Percentiles rank a stretch among this genome's conserved stretches.
Conservation (phyloP, 768 basidiomycete genomes). For the Psilocybe cyanescens region DNA sequence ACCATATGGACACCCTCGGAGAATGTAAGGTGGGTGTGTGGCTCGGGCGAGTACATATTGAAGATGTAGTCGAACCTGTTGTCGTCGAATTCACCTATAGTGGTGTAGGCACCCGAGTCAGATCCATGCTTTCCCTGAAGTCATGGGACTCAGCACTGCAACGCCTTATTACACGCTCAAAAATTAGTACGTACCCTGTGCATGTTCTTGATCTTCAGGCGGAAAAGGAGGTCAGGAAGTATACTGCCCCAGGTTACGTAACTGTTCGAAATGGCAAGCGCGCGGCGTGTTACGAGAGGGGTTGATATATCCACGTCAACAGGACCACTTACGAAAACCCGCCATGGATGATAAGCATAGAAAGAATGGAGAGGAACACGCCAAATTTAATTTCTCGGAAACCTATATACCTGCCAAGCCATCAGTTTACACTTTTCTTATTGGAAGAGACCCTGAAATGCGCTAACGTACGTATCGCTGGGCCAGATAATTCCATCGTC, state of each 20-base stretch:
- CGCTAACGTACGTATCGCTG: conserved; percentile 41
- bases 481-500: conserved; percentile 51
- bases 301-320: neutral
- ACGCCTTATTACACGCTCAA: neutral
- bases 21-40: conserved; percentile 43
- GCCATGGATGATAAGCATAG: conserved; percentile 40
- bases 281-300: neutral
- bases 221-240: conserved; percentile 48
- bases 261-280: conserved; percentile 17
- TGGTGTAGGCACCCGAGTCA: conserved; percentile 40
- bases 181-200: conserved; percentile 33
- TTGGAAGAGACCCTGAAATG: neutral
- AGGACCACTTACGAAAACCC: conserved; percentile 43
- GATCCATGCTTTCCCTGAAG: conserved; percentile 47
- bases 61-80: conserved; percentile 42
- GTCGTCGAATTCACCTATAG: conserved; percentile 43
- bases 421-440: neutral
- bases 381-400: conserved; percentile 43
- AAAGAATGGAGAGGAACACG: conserved; percentile 36
- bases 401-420: conserved; percentile 35
- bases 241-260: conserved; percentile 38
- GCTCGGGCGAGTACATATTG: conserved; percentile 41
- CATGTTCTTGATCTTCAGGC: conserved; percentile 42
- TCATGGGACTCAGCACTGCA: neutral
- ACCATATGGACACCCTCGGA: conserved; percentile 44